Evolutionary conservation across 2,329 filamentous ascomycete species (phyloP).

Genomic region (Aureobasidium subglaciale): DNA sequence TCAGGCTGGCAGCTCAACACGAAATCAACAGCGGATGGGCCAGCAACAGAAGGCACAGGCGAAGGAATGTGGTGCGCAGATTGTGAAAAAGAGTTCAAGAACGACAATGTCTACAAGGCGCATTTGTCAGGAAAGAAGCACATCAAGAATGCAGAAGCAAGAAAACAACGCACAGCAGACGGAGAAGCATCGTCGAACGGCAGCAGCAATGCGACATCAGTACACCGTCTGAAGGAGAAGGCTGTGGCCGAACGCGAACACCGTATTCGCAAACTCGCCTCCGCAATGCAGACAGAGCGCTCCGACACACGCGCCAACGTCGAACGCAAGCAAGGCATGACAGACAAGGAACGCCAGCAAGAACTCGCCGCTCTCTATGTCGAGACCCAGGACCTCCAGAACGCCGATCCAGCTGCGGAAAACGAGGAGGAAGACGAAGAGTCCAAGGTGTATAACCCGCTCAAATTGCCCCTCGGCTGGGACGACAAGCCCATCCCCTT

Average conservation of each 20-base stretch:
- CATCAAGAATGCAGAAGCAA: conserved; percentile 68
- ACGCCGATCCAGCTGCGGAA: conserved; percentile 37
- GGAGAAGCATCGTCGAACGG: conserved; percentile 23
- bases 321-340: conserved; percentile 95
- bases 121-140: conserved; percentile 92
- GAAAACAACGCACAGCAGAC: conserved; percentile 35
- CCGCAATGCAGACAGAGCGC: conserved; percentile 78
- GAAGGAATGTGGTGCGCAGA: conserved; percentile 83
- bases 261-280: conserved; percentile 69
- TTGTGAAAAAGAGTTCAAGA: conserved; percentile 92
- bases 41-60: conserved; percentile 47
- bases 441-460: conserved; percentile 90
- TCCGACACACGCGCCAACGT: conserved; percentile 89
- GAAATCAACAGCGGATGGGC: conserved; percentile 24
- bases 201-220: conserved; percentile 18
- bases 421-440: conserved; percentile 58
- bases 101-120: conserved; percentile 86
- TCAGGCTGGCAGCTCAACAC: conserved; percentile 62
- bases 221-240: conserved; percentile 66
- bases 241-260: conserved; percentile 86
- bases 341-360: conserved; percentile 86
- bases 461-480: conserved; percentile 94
- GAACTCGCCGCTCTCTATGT: conserved; percentile 82
- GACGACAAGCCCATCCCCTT: conserved; percentile 98
- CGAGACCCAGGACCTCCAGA: conserved; percentile 33